These are phyloP conservation scores for Fusarium devonianum DNA, from an alignment of 2,329 filamentous ascomycete species.

Conservation along the genomic window DNA sequence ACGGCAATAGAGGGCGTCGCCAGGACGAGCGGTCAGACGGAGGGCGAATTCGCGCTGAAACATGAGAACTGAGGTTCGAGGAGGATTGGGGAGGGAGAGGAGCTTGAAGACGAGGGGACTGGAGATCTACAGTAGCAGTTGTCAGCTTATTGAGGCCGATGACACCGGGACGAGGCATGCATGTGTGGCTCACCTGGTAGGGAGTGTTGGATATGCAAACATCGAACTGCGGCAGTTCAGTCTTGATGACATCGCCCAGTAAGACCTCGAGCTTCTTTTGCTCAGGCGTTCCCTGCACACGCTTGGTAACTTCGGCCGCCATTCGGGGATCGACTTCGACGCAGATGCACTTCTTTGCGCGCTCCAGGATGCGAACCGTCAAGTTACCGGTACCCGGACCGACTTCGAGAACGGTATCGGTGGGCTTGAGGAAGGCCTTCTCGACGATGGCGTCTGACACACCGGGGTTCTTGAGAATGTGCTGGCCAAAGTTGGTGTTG, in stretches of 20 bases:
- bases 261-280: conserved; percentile 87
- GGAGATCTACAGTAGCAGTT: conserved; percentile 68
- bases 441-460: conserved; percentile 74
- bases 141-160: too few species aligned
- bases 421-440: conserved; percentile 90
- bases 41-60: conserved; percentile 96
- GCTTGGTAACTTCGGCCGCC: conserved; percentile 93
- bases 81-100: conserved; percentile 80
- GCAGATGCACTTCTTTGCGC: conserved; percentile 80
- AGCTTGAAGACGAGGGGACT: conserved; percentile 92
- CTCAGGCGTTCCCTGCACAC: conserved; percentile 87
- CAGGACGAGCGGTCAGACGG: conserved; percentile 84
- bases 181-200: conserved; percentile 60
- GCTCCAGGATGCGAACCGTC: conserved; percentile 87
- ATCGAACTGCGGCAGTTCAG: conserved; percentile 77
- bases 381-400: conserved; percentile 90
- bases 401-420: conserved; percentile 88
- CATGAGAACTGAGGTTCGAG: conserved; percentile 88
- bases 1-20: conserved; percentile 89
- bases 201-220: conserved; percentile 78
- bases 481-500: conserved; percentile 86
- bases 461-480: conserved; percentile 92
- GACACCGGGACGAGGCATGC: background rate
- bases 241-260: conserved; percentile 88
- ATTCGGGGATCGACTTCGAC: conserved; percentile 96